phyloP scores from a whole-genome alignment of 2,329 filamentous ascomycete species.

The Gaeumannomyces tritici region DNA sequence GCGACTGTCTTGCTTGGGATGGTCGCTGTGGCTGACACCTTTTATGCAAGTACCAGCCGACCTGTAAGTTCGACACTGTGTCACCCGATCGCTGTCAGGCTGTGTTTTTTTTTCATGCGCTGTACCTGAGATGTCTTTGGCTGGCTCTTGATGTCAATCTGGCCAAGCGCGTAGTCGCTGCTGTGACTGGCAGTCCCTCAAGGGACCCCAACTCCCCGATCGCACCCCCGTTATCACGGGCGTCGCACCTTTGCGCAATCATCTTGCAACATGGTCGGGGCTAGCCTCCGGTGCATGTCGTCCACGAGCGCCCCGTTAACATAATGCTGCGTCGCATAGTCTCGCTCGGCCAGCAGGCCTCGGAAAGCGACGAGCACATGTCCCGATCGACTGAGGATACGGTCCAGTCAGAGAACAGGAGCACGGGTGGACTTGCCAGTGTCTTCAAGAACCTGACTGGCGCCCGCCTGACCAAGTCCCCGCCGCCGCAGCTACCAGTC shows the following conservation, averaged over 20 bases:
- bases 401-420: slow-evolving; percentile 43
- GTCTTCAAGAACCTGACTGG: slow-evolving; percentile 55
- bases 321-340: slow-evolving; percentile 31
- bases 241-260: neutral
- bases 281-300: neutral
- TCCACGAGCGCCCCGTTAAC: slow-evolving; percentile 18
- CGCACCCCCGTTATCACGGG: neutral
- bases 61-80: slow-evolving; percentile 14
- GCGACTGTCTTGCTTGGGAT: slow-evolving; percentile 2
- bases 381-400: slow-evolving; percentile 50
- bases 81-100: neutral
- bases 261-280: neutral
- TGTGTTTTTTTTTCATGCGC: neutral
- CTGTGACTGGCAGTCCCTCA: neutral
- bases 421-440: slow-evolving; percentile 46
- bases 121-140: neutral
- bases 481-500: slow-evolving; percentile 24
- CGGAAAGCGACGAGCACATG: slow-evolving; percentile 43
- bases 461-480: slow-evolving; percentile 42
- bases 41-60: slow-evolving; percentile 17
- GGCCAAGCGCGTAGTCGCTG: neutral
- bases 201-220: neutral
- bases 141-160: too few relatives aligned
- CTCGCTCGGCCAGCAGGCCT: slow-evolving; percentile 31
- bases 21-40: slow-evolving; percentile 7